Base-by-base conservation (phyloP, 1,284 basidiomycete species). In the Trichosporon sp. region DNA sequence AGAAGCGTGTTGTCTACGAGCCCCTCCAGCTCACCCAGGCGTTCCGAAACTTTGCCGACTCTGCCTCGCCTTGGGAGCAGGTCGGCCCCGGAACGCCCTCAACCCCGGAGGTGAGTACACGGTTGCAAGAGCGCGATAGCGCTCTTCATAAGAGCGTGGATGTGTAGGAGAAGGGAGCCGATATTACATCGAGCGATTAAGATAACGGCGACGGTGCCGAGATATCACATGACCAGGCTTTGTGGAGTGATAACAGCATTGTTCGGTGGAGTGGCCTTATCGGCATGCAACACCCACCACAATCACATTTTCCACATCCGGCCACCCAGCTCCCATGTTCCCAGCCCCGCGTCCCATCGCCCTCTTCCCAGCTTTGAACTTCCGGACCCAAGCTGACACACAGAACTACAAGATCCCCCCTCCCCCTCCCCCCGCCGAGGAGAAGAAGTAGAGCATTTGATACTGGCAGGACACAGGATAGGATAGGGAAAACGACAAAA, bases 1-100 rank as follows among this genome's bases (percentile, higher is more conserved):
- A 91, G 79, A 99, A 99, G 83, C 91, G 95, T 56, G 94, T 99
- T 63, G 94, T 99, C 25, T 95, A 95, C 74, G 96, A 99, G 80
- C 96, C 96, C 29, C 84, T 99, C 63, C 96, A 99, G 79, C 86
- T 99, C 70, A 95, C 95, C 9, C 96, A 99, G 81, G 95, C 95
- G 49, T 99, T 96, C 88, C 87, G 95, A 63, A 97, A 98, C 85
- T 98, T 98, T 78, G 92, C 94, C 75, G 88, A 92, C 16, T 84
- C 89, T 23, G 73, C 79, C 33, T 95, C 92, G 32, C 95, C 96
- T 33, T 99, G 96, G 96, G 96, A 99, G 80, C 95, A 95, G 81
- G 87, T 93, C 57, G 96, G 96, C 58, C 85, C 90, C 29, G 95
- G 95, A 46, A 72, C 73, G 63, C 74, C 76, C 56, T 72, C 70